These are phyloP conservation scores for Naganishia sp. DNA, from an alignment of 1,284 basidiomycete species.

Conservation along the genomic window DNA sequence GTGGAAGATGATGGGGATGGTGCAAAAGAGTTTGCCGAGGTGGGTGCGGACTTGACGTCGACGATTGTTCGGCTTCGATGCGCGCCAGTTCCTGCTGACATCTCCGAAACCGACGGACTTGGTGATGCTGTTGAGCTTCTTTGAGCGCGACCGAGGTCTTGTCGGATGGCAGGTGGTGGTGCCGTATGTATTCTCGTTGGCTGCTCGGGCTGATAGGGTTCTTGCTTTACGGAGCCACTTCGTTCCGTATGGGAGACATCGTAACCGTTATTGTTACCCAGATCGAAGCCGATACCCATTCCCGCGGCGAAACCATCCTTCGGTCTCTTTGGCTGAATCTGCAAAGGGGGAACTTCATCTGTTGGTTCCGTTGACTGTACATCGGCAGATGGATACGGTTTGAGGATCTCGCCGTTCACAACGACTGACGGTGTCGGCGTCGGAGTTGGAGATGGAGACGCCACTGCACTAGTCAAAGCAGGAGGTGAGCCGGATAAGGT, in stretches of 20 bases:
- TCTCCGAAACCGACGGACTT: constrained; percentile 17
- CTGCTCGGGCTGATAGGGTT: neutral
- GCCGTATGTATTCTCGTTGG: neutral
- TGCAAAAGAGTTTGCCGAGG: neutral
- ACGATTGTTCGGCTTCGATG: neutral
- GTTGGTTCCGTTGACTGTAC: neutral
- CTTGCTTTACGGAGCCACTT: neutral
- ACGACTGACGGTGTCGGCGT: constrained; percentile 25
- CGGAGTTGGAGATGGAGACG: constrained; percentile 6
- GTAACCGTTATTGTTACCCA: neutral
- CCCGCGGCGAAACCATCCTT: neutral
- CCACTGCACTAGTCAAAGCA: neutral
- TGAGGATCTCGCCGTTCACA: constrained; percentile 23
- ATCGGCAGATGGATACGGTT: constrained; percentile 13
- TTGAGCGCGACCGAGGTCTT: neutral
- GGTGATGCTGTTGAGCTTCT: constrained; percentile 12
- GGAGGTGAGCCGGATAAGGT: neutral
- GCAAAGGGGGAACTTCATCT: constrained; percentile 22
- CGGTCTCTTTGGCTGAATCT: constrained; percentile 21
- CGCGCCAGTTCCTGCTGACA: neutral
- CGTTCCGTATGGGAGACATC: neutral
- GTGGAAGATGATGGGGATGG: neutral
- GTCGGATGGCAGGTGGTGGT: neutral
- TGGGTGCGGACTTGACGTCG: constrained; percentile 1
- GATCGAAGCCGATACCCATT: neutral